Evolutionary conservation across 2,329 filamentous ascomycete species (phyloP).

Genomic region (Colletotrichum sansevieriae): DNA sequence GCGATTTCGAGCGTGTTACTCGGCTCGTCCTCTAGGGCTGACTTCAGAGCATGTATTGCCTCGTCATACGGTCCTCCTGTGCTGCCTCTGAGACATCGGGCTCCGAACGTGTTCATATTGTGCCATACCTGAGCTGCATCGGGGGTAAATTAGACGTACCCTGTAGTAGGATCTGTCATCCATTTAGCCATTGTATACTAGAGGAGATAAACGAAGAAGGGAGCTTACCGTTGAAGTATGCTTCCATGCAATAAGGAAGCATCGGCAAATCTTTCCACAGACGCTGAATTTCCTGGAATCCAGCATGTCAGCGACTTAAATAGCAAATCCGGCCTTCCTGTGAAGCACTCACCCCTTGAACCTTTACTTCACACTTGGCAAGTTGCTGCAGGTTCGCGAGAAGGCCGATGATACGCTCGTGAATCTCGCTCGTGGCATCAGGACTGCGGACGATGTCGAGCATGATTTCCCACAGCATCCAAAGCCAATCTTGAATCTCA

Average conservation of each 20-base stretch:
- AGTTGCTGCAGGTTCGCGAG: neutral
- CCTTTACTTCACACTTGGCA: neutral
- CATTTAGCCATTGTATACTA: too few relatives aligned
- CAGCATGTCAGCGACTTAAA: neutral
- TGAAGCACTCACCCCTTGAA: neutral
- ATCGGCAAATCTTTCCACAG: slow-evolving; percentile 5
- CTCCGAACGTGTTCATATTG: neutral
- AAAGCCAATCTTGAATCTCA: neutral
- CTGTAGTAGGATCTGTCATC: neutral
- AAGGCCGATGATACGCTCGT: neutral
- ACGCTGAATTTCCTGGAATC: neutral
- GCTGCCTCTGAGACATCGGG: neutral
- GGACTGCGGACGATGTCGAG: neutral
- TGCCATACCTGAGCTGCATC: neutral
- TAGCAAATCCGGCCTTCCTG: neutral
- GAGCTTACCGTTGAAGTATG: neutral
- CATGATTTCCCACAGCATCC: neutral
- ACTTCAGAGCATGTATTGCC: neutral
- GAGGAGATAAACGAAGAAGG: too few relatives aligned
- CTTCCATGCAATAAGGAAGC: neutral
- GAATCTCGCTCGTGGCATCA: neutral
- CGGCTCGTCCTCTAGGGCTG: neutral
- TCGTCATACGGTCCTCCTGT: neutral
- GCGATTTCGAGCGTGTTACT: neutral
- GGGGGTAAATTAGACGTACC: neutral